Evolutionary conservation across 108 stramenopile genomes (phyloP).

Genomic region (Ochromonas danica): DNA sequence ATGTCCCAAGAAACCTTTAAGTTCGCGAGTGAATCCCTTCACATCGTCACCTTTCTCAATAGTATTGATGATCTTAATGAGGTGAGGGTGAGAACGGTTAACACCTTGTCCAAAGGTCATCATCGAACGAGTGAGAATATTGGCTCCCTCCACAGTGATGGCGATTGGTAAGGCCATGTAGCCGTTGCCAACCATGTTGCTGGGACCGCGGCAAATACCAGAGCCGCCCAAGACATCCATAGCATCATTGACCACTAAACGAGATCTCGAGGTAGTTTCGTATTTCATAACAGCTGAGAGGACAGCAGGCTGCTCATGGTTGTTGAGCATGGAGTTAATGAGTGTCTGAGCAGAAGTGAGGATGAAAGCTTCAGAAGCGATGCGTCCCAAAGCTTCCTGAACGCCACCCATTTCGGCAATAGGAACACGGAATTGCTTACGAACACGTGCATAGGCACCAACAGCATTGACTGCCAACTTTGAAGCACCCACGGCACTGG

Average conservation of each 20-base stretch:
- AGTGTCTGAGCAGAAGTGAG: conserved; percentile 83
- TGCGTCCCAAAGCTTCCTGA: conserved; percentile 87
- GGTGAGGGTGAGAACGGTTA: conserved; percentile 93
- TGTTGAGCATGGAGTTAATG: conserved; percentile 96
- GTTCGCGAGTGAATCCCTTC: conserved; percentile 77
- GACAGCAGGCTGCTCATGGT: conserved; percentile 97
- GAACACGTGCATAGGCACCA: conserved; percentile 86
- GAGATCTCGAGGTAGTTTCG: conserved; percentile 89
- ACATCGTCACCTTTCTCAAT: conserved; percentile 75
- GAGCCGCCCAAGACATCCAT: conserved; percentile 96
- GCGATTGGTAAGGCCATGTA: conserved; percentile 96
- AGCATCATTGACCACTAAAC: conserved; percentile 85
- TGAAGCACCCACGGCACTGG: conserved; percentile 83
- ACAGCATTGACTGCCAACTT: conserved; percentile 76
- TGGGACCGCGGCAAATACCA: conserved; percentile 91
- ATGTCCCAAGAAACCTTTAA: conserved; percentile 64
- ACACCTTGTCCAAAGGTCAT: conserved; percentile 97
- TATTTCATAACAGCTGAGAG: conserved; percentile 97
- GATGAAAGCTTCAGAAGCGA: conserved; percentile 84
- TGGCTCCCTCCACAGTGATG: conserved; percentile 96
- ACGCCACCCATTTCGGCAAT: conserved; percentile 98
- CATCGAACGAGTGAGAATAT: conserved; percentile 94
- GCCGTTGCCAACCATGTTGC: conserved; percentile 83
- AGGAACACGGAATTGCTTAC: conserved; percentile 96
- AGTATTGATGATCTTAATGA: conserved; percentile 81